These are phyloP conservation scores for Venustampulla echinocandica DNA, from an alignment of 495 filamentous ascomycete genomes.

Conservation along the genomic window DNA sequence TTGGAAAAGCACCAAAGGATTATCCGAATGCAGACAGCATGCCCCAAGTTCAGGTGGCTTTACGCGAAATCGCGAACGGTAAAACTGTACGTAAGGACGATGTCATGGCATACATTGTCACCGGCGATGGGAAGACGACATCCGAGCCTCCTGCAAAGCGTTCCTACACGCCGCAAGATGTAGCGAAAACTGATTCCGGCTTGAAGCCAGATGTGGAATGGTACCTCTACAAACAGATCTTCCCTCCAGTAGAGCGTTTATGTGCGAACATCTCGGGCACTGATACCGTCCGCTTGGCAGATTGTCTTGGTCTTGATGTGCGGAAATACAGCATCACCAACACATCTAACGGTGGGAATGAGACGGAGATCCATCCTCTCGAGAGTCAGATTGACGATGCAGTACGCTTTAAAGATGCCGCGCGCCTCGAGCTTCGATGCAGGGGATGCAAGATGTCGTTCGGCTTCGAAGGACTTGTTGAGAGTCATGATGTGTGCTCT, in stretches of 20 bases:
- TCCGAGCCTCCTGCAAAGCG: conserved; percentile 74
- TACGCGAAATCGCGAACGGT: conserved; percentile 78
- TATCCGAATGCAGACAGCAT: conserved; percentile 89
- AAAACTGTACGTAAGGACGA: conserved; percentile 85
- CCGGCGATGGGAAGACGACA: conserved; percentile 62
- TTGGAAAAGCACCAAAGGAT: conserved; percentile 85
- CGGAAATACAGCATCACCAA: conserved; percentile 72
- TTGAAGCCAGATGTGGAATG: conserved; percentile 86
- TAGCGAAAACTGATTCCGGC: conserved; percentile 61
- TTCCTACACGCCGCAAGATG: conserved; percentile 78
- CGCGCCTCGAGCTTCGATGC: conserved; percentile 68
- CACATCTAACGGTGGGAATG: conserved; percentile 38
- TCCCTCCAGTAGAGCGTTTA: conserved; percentile 94
- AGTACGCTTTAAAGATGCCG: conserved; percentile 72
- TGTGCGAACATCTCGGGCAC: conserved; percentile 93
- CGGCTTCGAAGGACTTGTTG: conserved; percentile 64
- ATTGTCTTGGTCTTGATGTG: conserved; percentile 86
- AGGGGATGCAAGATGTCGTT: conserved; percentile 64
- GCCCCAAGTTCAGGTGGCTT: conserved; percentile 95
- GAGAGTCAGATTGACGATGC: conserved; percentile 90
- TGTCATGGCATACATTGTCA: conserved; percentile 92
- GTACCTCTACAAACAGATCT: conserved; percentile 97
- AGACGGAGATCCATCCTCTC: conserved; percentile 70
- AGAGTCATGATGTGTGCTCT: conserved; percentile 49
- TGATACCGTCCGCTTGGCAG: conserved; percentile 76